These are phyloP conservation scores for Pleurotus salmoneostramineus DNA, from an alignment of 768 basidiomycete genomes.

Conservation along the genomic window DNA sequence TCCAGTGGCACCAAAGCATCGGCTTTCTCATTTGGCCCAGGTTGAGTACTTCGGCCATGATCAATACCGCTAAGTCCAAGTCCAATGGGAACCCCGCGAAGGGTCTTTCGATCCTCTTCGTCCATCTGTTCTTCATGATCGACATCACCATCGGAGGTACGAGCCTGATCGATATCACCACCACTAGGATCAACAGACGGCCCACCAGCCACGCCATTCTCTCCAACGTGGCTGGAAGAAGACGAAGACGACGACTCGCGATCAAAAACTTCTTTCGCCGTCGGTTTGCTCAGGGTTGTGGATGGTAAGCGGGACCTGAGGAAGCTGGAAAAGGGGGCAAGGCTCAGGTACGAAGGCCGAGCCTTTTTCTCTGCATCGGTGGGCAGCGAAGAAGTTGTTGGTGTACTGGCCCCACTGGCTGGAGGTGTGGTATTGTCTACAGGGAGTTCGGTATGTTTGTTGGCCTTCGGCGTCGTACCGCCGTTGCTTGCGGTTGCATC, in stretches of 20 bases:
- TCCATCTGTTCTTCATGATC: constrained; percentile 20
- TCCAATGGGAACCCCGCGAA: constrained; percentile 30
- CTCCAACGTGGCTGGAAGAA: neutral
- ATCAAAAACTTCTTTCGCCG: constrained; percentile 12
- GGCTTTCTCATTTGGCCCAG: neutral
- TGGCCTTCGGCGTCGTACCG: constrained; percentile 32
- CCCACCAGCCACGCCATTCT: neutral
- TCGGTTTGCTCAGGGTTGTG: constrained; percentile 4
- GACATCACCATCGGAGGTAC: neutral
- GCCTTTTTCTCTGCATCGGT: constrained; percentile 23
- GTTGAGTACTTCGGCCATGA: neutral
- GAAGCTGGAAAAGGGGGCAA: constrained; percentile 55
- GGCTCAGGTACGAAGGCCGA: constrained; percentile 47
- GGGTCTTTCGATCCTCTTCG: constrained; percentile 42
- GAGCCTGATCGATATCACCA: neutral
- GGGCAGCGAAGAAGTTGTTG: constrained; percentile 33
- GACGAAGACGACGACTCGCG: neutral
- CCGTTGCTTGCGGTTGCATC: neutral
- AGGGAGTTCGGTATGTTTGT: constrained; percentile 17
- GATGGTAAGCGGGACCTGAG: constrained; percentile 7
- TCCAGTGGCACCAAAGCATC: neutral
- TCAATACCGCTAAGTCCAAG: constrained; percentile 1
- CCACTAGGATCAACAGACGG: neutral
- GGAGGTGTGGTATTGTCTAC: constrained; percentile 37
- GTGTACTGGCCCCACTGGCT: constrained; percentile 55